phyloP scores from a whole-genome alignment of 2,329 filamentous ascomycete species.

The Decorospora gaudefroyi region DNA sequence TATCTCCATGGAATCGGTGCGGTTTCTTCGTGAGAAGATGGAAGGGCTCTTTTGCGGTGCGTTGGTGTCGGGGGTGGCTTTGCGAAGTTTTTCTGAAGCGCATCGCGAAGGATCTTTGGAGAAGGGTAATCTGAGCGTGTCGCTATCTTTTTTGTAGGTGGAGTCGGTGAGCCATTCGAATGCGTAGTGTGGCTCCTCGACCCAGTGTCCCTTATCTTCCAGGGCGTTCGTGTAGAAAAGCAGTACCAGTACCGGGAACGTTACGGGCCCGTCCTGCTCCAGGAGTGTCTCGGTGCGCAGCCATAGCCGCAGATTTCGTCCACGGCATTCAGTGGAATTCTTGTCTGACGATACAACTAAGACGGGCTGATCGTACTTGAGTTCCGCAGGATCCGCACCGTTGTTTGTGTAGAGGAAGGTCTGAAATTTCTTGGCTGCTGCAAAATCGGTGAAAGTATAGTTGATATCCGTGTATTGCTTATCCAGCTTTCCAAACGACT shows the following conservation, averaged over 20 bases:
- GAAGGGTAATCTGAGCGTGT: conserved; percentile 34
- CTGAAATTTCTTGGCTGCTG: conserved; percentile 29
- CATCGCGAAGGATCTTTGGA: conserved; percentile 38
- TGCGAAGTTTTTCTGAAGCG: conserved; percentile 33
- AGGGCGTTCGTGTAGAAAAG: conserved; percentile 41
- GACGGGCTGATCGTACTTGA: conserved; percentile 36
- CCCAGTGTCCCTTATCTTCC: conserved; percentile 40
- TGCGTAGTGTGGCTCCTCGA: conserved; percentile 41
- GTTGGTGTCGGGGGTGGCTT: conserved; percentile 18
- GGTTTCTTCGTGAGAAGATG: conserved; percentile 6
- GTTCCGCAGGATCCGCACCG: conserved; percentile 29
- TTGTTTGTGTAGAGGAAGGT: conserved; percentile 44
- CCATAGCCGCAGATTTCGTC: conserved; percentile 40
- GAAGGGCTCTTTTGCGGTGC: conserved; percentile 4
- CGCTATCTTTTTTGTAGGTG: conserved; percentile 27
- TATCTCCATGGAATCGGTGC: conserved; percentile 18
- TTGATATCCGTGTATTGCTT: conserved; percentile 38
- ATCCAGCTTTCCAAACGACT: conserved; percentile 33
- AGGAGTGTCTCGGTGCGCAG: conserved; percentile 26
- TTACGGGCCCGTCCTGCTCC: conserved; percentile 17
- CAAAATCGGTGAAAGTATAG: conserved; percentile 29
- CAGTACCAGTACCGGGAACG: conserved; percentile 29
- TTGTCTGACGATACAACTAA: conserved; percentile 33
- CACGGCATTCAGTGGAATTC: conserved; percentile 37
- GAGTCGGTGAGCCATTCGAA: conserved; percentile 39